Percentiles rank a stretch among this genome's conserved stretches.
phyloP scores from a whole-genome alignment of 257 asterid species.

The Primulina huaijiensis region DNA sequence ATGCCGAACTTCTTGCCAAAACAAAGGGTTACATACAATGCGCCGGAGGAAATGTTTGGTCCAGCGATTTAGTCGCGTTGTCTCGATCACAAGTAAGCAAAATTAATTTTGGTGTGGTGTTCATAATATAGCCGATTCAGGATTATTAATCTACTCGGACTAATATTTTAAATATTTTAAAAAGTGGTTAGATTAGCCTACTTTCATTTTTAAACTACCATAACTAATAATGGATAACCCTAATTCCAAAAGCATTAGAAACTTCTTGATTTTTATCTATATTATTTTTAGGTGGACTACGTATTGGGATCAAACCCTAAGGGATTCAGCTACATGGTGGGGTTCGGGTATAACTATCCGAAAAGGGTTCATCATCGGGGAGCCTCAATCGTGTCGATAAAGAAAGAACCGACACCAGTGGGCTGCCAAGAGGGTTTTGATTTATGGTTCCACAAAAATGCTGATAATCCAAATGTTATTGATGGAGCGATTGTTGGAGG shows the following conservation, averaged over 20 bases:
- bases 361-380: constrained; percentile 52
- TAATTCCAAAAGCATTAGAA: too few relatives aligned
- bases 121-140: too few relatives aligned
- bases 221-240: too few relatives aligned
- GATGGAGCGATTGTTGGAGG: constrained; percentile 72
- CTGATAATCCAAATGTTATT: constrained; percentile 54
- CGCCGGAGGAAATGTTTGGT: constrained; percentile 24
- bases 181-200: too few relatives aligned
- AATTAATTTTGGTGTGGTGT: too few relatives aligned
- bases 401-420: constrained; percentile 27
- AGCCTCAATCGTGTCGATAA: constrained; percentile 59
- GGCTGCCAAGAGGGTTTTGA: constrained; percentile 43
- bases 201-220: too few relatives aligned
- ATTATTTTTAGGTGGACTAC: constrained; percentile 45
- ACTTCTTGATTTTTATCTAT: background rate
- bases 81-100: constrained; percentile 45
- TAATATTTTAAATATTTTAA: too few relatives aligned
- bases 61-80: constrained; percentile 30
- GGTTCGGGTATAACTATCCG: constrained; percentile 58
- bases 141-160: too few relatives aligned
- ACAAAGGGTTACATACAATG: constrained; percentile 32
- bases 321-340: constrained; percentile 63
- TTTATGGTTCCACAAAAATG: constrained; percentile 39
- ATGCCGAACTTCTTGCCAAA: constrained; percentile 35
- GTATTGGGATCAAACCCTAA: constrained; percentile 55